These are phyloP conservation scores for Lenzites betulinus DNA, from an alignment of 768 basidiomycete genomes.

Conservation along the genomic window DNA sequence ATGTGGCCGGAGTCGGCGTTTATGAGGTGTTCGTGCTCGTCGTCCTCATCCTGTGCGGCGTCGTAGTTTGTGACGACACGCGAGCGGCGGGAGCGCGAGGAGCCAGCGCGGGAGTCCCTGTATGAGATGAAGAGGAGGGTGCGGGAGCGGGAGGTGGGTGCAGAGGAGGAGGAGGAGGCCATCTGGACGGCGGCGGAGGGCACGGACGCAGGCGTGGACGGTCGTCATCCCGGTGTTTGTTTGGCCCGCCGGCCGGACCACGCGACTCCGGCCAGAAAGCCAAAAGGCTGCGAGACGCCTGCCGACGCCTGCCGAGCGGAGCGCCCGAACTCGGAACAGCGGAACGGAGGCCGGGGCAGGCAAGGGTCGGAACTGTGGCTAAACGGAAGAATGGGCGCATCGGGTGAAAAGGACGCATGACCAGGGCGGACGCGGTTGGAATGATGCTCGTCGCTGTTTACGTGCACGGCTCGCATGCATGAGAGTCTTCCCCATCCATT, in stretches of 20 bases:
- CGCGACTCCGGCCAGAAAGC: neutral
- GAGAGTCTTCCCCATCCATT: constrained; percentile 7
- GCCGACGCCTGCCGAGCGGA: constrained; percentile 4
- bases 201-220: constrained; percentile 17
- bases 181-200: constrained; percentile 27
- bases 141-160: constrained; percentile 74
- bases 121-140: constrained; percentile 94
- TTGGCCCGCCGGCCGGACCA: constrained; percentile 10
- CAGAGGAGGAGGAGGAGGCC: constrained; percentile 37
- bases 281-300: neutral
- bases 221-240: constrained; percentile 27
- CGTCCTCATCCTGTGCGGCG: constrained; percentile 49
- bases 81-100: constrained; percentile 40
- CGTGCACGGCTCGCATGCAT: constrained; percentile 6
- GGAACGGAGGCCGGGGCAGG: constrained; percentile 15
- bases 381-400: neutral
- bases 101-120: constrained; percentile 71
- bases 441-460: constrained; percentile 19
- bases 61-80: constrained; percentile 43
- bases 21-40: constrained; percentile 73
- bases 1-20: constrained; percentile 47
- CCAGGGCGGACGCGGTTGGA: constrained; percentile 3
- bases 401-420: neutral
- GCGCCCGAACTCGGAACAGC: constrained; percentile 17
- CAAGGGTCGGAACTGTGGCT: neutral